These are phyloP conservation scores for Balakata baccata DNA, from an alignment of 345 rosid species.

Conservation along the genomic window DNA sequence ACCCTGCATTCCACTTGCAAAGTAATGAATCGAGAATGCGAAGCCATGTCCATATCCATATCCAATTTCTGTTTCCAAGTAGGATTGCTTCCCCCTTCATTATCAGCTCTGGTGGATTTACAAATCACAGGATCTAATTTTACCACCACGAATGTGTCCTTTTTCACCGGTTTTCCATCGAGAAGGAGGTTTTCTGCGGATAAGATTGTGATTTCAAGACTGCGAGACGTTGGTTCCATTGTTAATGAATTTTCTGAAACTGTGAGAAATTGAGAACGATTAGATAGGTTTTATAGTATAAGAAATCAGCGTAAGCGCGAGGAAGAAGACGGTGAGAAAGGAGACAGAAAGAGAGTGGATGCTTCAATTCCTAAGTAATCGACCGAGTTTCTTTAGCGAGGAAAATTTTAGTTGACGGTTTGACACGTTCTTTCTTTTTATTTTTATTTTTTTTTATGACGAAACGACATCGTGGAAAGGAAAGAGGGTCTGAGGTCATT, in stretches of 20 bases:
- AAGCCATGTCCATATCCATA: constrained; percentile 43
- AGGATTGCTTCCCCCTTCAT: constrained; percentile 45
- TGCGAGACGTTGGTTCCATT: constrained; percentile 13
- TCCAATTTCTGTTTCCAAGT: constrained; percentile 53
- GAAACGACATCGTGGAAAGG: no score
- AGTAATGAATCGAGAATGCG: constrained; percentile 29
- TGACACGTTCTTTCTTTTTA: no score
- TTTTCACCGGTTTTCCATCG: constrained; percentile 41
- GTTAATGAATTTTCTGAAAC: background rate
- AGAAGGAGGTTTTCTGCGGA: constrained; percentile 56
- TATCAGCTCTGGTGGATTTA: constrained; percentile 23
- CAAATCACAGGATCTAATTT: constrained; percentile 20
- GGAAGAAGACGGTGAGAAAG: constrained; percentile 19
- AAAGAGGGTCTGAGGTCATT: no score
- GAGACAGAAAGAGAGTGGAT: constrained; percentile 16
- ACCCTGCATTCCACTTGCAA: constrained; percentile 43
- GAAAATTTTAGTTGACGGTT: no score
- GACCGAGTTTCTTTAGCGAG: background rate
- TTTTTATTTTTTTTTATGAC: no score
- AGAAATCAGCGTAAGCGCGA: no score
- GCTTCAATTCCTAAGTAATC: constrained; percentile 6
- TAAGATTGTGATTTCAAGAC: constrained; percentile 48
- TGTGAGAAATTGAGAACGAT: background rate
- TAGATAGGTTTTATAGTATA: background rate
- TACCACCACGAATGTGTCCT: constrained; percentile 33